Evolutionary conservation across 2,329 filamentous ascomycete species (phyloP).

Genomic region (Pseudogymnoascus sp.): DNA sequence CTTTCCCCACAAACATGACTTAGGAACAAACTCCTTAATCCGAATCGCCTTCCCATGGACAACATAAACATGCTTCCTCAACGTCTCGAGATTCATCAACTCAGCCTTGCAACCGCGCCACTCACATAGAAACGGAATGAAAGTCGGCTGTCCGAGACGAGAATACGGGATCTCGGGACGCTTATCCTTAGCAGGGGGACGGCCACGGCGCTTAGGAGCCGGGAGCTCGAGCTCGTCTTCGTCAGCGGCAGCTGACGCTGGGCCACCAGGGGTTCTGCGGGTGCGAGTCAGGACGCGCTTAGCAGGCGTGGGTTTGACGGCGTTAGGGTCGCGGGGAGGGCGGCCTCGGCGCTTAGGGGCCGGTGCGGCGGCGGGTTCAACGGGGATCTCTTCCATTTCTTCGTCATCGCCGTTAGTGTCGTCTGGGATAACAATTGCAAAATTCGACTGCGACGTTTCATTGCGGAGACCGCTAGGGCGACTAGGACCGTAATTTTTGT

Average conservation of each 20-base stretch:
- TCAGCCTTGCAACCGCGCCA: conserved; percentile 55
- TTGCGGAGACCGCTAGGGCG: conserved; percentile 10
- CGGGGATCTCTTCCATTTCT: neutral
- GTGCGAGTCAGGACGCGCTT: neutral
- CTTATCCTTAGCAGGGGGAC: neutral
- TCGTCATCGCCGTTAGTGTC: neutral
- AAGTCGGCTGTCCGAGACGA: conserved; percentile 34
- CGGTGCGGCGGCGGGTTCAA: neutral
- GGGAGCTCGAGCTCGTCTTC: neutral
- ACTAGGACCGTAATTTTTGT: neutral
- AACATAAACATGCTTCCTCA: conserved; percentile 47
- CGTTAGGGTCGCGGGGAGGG: neutral
- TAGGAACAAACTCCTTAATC: neutral
- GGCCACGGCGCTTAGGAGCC: neutral
- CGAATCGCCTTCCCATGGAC: conserved; percentile 38
- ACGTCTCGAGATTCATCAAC: conserved; percentile 55
- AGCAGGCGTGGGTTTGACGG: neutral
- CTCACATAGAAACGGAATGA: conserved; percentile 51
- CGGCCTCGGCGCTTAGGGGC: neutral
- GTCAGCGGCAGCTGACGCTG: neutral
- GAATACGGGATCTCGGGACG: neutral
- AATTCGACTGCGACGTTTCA: neutral
- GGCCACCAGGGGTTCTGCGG: neutral
- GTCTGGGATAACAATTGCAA: neutral
- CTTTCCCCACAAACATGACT: conserved; percentile 34